Base-by-base conservation (phyloP, 2,329 filamentous ascomycete genomes). In the Aspergillus awamori region DNA sequence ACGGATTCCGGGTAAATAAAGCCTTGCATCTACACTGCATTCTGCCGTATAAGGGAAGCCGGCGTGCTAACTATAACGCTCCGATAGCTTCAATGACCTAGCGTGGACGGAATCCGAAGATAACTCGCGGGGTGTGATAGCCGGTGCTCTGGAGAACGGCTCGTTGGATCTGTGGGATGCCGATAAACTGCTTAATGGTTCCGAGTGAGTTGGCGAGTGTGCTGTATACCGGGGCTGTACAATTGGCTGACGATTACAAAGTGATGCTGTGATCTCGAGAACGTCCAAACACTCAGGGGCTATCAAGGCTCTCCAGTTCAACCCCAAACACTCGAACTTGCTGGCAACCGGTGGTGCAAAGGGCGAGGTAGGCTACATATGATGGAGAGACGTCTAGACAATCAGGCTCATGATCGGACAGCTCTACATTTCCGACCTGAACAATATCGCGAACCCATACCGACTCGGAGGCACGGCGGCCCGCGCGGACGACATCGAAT, bases 261-360 rank as follows among this genome's bases (percentile, higher is more conserved):
- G 83, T 64, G 91, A 96, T 76, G 87, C 93, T n/a, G 83, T 92
- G 67, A 89, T 98, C 71, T 93, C 92, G 67, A 87, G 91, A 74
- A 93, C 92, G 33, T 88, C 88, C 54, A 97, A 97, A 79, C 95
- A 99, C 78, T 93, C 86, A 52, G 95, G 94, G 22, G 86, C 94
- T 17, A 93, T 97, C 79, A 97, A 97, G 80, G 88, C 95, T 28
- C 82, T 99, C 63, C 93, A 99, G 77, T 99, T 98, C 86, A 99
- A 99, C 79, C 93, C 94, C 10, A 86, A 92, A 77, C 90, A 93
- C 75, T 89, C 93, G 28, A 93, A 97, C 72, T 89, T 98, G 61
- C 84, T 99, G 51, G 94, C 95, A 49, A 96, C 93, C 3, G 94
- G 92, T 60, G 95, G 95, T 67, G 88, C 92, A 63, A 97, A 97